These are phyloP conservation scores for Lentithecium fluviatile DNA, from an alignment of 495 filamentous ascomycete genomes.

Conservation along the genomic window DNA sequence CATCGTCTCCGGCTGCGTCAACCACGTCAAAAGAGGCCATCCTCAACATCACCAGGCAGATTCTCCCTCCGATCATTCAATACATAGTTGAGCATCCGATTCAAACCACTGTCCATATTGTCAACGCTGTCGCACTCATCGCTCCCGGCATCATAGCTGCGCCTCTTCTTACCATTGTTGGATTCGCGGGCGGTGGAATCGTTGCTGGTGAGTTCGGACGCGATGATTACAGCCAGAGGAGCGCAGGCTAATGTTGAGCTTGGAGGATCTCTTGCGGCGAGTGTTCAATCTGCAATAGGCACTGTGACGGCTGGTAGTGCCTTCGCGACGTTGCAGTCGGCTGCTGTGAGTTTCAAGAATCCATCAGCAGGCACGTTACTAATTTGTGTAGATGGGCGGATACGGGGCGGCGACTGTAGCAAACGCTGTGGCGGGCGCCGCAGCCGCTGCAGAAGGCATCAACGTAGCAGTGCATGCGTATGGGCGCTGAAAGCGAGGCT, in stretches of 20 bases:
- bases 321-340: neutral
- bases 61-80: neutral
- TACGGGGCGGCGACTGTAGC: neutral
- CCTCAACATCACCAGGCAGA: too few species aligned
- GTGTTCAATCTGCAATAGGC: neutral
- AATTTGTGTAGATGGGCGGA: neutral
- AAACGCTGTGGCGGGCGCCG: neutral
- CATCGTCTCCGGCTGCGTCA: too few species aligned
- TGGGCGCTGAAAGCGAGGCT: neutral
- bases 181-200: neutral
- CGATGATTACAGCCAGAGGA: neutral
- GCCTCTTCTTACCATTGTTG: neutral
- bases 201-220: slow-evolving; percentile 5
- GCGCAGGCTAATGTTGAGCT: neutral
- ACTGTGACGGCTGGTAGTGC: neutral
- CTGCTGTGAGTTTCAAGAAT: neutral
- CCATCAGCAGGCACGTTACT: neutral
- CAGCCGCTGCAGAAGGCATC: neutral
- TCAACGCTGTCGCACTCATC: slow-evolving; percentile 4
- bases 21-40: too few species aligned
- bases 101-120: neutral
- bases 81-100: neutral
- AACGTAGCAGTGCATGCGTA: neutral
- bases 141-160: neutral
- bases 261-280: neutral